phyloP scores from a whole-genome alignment of 2,329 filamentous ascomycete genomes.

The Paramyrothecium sp. region DNA sequence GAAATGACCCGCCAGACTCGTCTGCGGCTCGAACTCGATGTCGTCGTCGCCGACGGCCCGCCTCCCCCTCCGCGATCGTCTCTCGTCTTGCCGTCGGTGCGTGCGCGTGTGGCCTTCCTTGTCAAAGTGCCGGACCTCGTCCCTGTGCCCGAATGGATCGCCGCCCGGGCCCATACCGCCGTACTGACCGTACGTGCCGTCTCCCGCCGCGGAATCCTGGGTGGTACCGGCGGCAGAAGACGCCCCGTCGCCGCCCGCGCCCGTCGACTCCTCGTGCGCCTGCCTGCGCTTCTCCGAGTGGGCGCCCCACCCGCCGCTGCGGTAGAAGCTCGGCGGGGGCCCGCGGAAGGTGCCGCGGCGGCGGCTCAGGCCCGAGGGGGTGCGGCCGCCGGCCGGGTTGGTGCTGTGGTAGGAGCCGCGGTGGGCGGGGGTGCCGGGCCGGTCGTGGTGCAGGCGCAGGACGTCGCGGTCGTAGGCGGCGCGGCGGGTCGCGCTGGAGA shows the following conservation, averaged over 20 bases:
- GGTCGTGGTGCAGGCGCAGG: slow-evolving; percentile 36
- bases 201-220: not conserved
- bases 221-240: slow-evolving; percentile 9
- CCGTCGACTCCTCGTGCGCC: slow-evolving; percentile 45
- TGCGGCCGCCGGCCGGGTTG: slow-evolving; percentile 68
- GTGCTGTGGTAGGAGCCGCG: slow-evolving; percentile 54
- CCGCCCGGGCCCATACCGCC: slow-evolving; percentile 61
- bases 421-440: slow-evolving; percentile 22
- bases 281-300: slow-evolving; percentile 58
- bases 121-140: slow-evolving; percentile 77
- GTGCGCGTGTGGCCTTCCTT: slow-evolving; percentile 69
- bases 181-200: slow-evolving; percentile 6
- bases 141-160: slow-evolving; percentile 41
- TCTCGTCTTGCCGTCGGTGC: slow-evolving; percentile 61
- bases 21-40: slow-evolving; percentile 39
- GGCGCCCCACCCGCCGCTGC: slow-evolving; percentile 73
- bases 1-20: slow-evolving; percentile 43
- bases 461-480: slow-evolving; percentile 77
- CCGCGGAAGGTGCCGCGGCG: slow-evolving; percentile 76
- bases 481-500: slow-evolving; percentile 72
- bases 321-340: slow-evolving; percentile 87
- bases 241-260: slow-evolving; percentile 22
- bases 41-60: slow-evolving; percentile 37
- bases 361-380: slow-evolving; percentile 77
- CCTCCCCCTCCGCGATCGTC: slow-evolving; percentile 31